Base-by-base conservation (phyloP, 352 stramenopile species). In the Phytophthora meadii region DNA sequence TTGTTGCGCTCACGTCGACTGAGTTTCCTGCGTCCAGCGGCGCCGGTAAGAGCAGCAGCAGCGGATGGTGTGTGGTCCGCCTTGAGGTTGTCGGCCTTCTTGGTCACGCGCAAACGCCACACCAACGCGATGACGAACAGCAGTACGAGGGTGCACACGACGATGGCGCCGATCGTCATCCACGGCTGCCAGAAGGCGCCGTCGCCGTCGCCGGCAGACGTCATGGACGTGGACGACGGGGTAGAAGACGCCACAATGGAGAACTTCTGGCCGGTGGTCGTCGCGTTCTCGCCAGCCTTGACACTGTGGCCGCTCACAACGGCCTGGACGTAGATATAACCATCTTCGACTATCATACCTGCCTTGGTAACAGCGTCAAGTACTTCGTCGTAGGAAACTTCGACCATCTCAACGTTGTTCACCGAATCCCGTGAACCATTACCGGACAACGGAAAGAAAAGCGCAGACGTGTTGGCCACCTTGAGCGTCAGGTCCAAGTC, bases 341-440 rank as follows among this genome's bases (percentile, higher is more conserved):
- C 70, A 25, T 76, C 64, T 3, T 82, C 58, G 1, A 70, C 70
- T 3, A 76, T 61, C 24, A 75, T 50, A 2, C 77, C 76, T 1
- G 58, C 66, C 1, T 79, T 61, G 0, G 70, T 72, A 7, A 74
- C 70, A 0, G 59, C 59, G 0, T 70, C 61, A 10, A 87, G 67
- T 9, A 74, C 64, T 9, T 84, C 68, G 22, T 89, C 60, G 47
- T 86, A 93, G 9, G 69, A 78, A 9, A 90, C 73, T 50, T 92
- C 82, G 12, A 92, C 73, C 82, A 93, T 90, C 48, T 93, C 84
- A 0, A 92, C 81, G 51, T 93, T 93, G 66, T 93, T 93, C n/a
- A 80, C 49, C 0, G 69, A 61, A 46, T 93, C 85, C 8, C 77
- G 79, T n/a, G 74, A 68, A 41, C 79, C 81, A 22, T 90, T 87